Evolutionary conservation across 306 rosid species (phyloP).

Genomic region (Macrotyloma uniflorum): DNA sequence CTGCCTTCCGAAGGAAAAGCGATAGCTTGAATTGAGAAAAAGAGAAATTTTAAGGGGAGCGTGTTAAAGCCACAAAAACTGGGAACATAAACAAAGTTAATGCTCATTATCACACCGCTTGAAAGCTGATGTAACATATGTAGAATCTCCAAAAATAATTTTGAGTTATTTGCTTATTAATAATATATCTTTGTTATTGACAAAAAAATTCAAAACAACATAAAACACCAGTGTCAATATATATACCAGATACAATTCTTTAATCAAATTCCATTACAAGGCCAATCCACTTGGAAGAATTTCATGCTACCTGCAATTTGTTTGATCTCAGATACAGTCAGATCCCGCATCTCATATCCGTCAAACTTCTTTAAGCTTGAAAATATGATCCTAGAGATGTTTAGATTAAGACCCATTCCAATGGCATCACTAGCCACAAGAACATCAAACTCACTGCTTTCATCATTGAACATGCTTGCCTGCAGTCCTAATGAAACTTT

Average conservation of each 20-base stretch:
- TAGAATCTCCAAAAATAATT: background rate
- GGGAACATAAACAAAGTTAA: background rate
- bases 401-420: slow-evolving; percentile 98
- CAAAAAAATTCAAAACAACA: slow-evolving; percentile 4
- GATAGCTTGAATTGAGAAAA: too few relatives aligned
- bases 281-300: background rate
- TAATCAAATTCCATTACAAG: slow-evolving; percentile 32
- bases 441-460: slow-evolving; percentile 87
- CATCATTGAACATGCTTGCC: slow-evolving; percentile 92
- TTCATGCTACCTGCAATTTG: slow-evolving; percentile 83
- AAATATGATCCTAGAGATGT: slow-evolving; percentile 93
- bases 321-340: slow-evolving; percentile 81
- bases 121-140: background rate
- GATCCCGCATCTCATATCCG: slow-evolving; percentile 73
- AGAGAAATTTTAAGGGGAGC: too few relatives aligned
- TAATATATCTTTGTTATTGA: background rate
- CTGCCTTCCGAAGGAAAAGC: background rate
- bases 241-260: slow-evolving; percentile 17
- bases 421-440: slow-evolving; percentile 98
- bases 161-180: background rate
- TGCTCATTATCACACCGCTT: background rate
- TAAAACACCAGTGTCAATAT: slow-evolving; percentile 14
- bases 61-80: too few relatives aligned
- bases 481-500: slow-evolving; percentile 66
- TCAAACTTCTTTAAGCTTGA: slow-evolving; percentile 86